Evolutionary conservation across 305 asterid species (phyloP).

Genomic region (Fraxinus ornus): DNA sequence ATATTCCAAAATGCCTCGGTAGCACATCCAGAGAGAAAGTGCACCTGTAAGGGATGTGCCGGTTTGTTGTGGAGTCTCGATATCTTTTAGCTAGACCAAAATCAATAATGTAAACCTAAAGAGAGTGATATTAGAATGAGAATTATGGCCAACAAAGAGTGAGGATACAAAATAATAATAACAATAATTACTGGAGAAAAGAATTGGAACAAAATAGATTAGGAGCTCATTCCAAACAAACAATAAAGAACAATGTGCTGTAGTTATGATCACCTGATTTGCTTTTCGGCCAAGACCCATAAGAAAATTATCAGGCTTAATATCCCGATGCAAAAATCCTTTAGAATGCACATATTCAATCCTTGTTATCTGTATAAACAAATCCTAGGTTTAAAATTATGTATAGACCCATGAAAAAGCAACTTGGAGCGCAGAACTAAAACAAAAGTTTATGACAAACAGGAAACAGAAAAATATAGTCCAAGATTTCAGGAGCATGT

Average conservation of each 20-base stretch:
- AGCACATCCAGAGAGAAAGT: slow-evolving; percentile 19
- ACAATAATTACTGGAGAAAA: not conserved
- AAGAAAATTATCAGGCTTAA: slow-evolving; percentile 94
- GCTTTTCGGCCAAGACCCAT: slow-evolving; percentile 99
- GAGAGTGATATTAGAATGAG: slow-evolving; percentile 20
- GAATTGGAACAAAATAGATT: not conserved
- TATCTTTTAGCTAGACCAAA: slow-evolving; percentile 97
- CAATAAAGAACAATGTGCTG: slow-evolving; percentile 1
- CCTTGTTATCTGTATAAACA: slow-evolving; percentile 67
- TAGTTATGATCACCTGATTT: slow-evolving; percentile 59
- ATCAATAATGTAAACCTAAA: slow-evolving; percentile 86
- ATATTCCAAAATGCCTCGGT: slow-evolving; percentile 8
- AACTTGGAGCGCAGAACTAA: not conserved
- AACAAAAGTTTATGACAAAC: slow-evolving; percentile 14
- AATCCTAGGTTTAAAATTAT: slow-evolving; percentile 6
- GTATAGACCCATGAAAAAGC: not conserved
- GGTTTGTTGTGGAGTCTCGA: slow-evolving; percentile 71
- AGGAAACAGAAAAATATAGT: not conserved
- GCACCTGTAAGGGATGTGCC: slow-evolving; percentile 95
- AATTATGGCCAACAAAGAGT: slow-evolving; percentile 15
- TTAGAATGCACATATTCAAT: slow-evolving; percentile 89
- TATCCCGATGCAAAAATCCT: slow-evolving; percentile 92
- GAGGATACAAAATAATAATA: not conserved
- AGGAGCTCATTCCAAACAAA: not conserved
- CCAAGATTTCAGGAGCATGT: not conserved